A percentile compares a stretch with the other conserved stretches of the same genome.
phyloP scores from a whole-genome alignment of 1,284 basidiomycete species.

The Trametes versicolor region DNA sequence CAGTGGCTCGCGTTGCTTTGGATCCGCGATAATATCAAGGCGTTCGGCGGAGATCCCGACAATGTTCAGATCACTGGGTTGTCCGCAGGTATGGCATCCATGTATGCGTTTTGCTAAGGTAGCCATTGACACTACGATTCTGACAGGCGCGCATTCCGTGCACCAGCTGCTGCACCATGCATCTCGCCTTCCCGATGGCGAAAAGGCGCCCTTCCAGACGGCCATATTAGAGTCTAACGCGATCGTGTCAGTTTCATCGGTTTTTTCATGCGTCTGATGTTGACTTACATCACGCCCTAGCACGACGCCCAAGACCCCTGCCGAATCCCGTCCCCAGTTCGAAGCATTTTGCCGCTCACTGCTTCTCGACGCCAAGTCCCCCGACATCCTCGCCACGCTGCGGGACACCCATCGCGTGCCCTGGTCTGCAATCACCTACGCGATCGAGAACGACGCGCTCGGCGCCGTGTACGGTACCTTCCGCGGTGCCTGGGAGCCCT shows the following conservation, averaged over 20 bases:
- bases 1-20: conserved; percentile 73
- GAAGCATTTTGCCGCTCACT: conserved; percentile 65
- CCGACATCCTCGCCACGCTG: conserved; percentile 58
- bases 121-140: background rate
- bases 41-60: conserved; percentile 70
- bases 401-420: conserved; percentile 59
- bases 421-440: conserved; percentile 58
- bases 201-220: conserved; percentile 69
- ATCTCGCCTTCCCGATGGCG: conserved; percentile 67
- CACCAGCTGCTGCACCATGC: conserved; percentile 79
- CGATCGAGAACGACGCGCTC: conserved; percentile 64
- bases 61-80: conserved; percentile 72
- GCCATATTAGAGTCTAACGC: conserved; percentile 79
- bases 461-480: conserved; percentile 69
- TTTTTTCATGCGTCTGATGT: background rate
- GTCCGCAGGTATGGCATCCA: conserved; percentile 64
- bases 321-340: conserved; percentile 69
- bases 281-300: conserved; percentile 37
- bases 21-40: conserved; percentile 65
- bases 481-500: conserved; percentile 67
- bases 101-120: background rate
- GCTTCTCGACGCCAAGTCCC: conserved; percentile 59
- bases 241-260: conserved; percentile 58
- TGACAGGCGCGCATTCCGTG: conserved; percentile 73
- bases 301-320: conserved; percentile 63